Base-by-base conservation (phyloP, 1,284 basidiomycete genomes). In the Ustilago nuda region DNA sequence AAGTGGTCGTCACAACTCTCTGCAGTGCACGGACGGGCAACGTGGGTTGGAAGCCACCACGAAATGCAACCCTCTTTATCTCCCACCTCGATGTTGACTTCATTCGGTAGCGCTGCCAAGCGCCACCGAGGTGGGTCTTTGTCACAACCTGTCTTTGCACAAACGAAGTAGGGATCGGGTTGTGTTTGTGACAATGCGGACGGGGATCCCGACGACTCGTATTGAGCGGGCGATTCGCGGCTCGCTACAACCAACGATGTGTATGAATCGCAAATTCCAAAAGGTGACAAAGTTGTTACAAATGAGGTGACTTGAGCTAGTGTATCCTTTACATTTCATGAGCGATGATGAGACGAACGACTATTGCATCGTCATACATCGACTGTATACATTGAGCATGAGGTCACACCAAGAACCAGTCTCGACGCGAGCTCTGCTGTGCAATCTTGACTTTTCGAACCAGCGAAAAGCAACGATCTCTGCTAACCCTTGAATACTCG, bases 161-260 rank as follows among this genome's bases (percentile, higher is more conserved):
- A 33, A 11, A 33, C 17, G 17, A 17, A 27, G 15, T n/a, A 52
- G 27, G 13, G 17, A 19, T 23, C 41, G n/a, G 48, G 23, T 45
- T 8, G 32, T 55, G 30, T n/a, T 15, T 36, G 4, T 23, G 36
- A 27, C 48, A 12, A 51, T 46, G 50, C 35, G 51, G 37, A 37
- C 17, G 55, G 51, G 36, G 30, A 68, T 68, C 59, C 58, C 65
- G 53, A 46, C 66, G 50, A 48, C 56, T 57, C 50, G 48, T 37
- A 17, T 27, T 50, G 52, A 63, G 66, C 56, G 66, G 66, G 61
- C 51, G 66, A 62, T 59, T 57, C 15, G 58, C 36, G 30, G 37
- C 55, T 55, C 54, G 5, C 30, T 9, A 45, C 55, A 56, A 15
- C 23, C 15, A 19, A 41, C 55, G 46, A n/a, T 11, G 12, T 17